A percentile compares a stretch with the other conserved stretches of the same genome.
phyloP scores from a whole-genome alignment of 2,329 filamentous ascomycete genomes.

The Penicillium griseofulvum region DNA sequence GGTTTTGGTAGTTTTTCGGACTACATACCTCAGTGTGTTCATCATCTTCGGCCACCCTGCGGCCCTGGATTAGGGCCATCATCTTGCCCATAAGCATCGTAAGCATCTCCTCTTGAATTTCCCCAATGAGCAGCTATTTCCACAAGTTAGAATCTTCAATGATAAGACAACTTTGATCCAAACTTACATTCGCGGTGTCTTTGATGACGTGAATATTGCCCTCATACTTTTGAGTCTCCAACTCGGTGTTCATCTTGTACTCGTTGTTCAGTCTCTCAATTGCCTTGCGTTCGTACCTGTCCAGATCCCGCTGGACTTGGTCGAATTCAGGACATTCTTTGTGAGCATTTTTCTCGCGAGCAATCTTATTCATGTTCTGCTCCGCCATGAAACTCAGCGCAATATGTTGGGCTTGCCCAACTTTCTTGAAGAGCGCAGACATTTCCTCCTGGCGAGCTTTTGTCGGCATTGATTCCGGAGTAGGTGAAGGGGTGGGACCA shows the following conservation, averaged over 20 bases:
- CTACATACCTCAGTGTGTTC: constrained; percentile 26
- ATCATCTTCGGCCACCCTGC: constrained; percentile 22
- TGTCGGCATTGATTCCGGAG: constrained; percentile 37
- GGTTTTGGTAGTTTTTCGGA: background rate
- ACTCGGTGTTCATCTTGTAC: constrained; percentile 33
- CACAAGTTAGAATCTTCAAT: background rate
- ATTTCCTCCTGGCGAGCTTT: constrained; percentile 44
- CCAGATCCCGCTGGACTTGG: constrained; percentile 34
- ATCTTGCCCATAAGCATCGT: constrained; percentile 21
- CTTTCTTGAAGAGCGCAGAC: constrained; percentile 41
- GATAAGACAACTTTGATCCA: background rate
- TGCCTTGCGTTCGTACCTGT: constrained; percentile 27
- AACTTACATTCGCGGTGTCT: constrained; percentile 32
- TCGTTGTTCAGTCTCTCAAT: constrained; percentile 30
- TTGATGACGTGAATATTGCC: constrained; percentile 36
- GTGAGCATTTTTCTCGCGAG: constrained; percentile 43
- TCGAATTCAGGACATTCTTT: constrained; percentile 40
- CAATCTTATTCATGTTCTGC: constrained; percentile 39
- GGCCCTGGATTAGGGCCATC: constrained; percentile 18
- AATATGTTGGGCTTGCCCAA: constrained; percentile 42
- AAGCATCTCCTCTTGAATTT: constrained; percentile 18
- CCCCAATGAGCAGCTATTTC: constrained; percentile 10
- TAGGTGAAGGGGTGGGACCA: constrained; percentile 36
- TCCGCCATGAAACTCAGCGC: constrained; percentile 41
- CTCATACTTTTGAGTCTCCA: constrained; percentile 30